These are phyloP conservation scores for Amauroascus verrucosus DNA, from an alignment of 2,329 filamentous ascomycete species.

Conservation along the genomic window DNA sequence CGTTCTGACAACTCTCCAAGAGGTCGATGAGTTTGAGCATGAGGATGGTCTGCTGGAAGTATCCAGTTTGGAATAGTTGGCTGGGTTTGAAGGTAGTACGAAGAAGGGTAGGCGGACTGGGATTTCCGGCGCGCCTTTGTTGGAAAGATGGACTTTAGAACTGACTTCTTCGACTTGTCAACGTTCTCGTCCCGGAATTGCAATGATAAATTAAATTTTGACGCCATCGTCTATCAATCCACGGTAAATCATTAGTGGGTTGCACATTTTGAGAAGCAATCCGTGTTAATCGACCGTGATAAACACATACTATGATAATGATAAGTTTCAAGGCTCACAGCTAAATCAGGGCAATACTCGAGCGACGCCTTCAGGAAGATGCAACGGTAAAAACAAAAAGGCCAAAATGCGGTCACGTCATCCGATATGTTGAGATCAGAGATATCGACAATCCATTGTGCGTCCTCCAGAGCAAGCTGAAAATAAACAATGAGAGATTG, in stretches of 20 bases:
- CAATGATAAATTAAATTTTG: constrained; percentile 23
- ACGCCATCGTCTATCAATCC: constrained; percentile 24
- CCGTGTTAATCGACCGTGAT: not conserved
- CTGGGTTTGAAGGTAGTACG: constrained; percentile 20
- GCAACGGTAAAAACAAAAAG: not conserved
- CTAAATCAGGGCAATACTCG: not conserved
- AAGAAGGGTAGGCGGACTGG: constrained; percentile 28
- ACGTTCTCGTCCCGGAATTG: constrained; percentile 33
- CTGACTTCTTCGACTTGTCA: constrained; percentile 32
- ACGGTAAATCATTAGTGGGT: not conserved
- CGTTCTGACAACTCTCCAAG: constrained; percentile 27
- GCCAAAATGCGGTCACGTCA: not conserved
- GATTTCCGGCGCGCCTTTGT: constrained; percentile 42
- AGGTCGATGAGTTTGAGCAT: constrained; percentile 29
- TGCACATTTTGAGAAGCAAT: not conserved
- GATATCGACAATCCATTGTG: not conserved
- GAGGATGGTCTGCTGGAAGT: constrained; percentile 43
- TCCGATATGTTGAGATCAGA: not conserved
- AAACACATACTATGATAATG: not conserved
- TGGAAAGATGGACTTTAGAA: constrained; percentile 45
- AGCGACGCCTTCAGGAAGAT: not conserved
- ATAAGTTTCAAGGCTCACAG: not conserved
- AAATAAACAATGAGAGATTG: not conserved
- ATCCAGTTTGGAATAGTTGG: constrained; percentile 29
- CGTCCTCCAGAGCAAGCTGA: not conserved